Conservation (phyloP, 176 grass and related monocot genomes). For the Puccinellia tenuiflora region DNA sequence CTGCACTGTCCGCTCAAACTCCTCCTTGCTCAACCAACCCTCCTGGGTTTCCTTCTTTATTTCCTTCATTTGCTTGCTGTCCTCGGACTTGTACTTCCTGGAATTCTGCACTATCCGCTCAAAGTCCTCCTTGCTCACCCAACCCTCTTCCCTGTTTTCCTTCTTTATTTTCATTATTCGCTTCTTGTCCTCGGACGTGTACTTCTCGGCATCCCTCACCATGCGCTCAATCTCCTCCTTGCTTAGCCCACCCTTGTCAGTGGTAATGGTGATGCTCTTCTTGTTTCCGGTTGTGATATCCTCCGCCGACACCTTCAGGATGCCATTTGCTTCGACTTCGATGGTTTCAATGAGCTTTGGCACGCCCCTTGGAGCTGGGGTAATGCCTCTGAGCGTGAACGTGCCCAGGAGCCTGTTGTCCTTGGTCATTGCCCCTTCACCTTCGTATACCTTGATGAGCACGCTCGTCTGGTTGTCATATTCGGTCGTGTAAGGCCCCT, state of each 20-base stretch:
- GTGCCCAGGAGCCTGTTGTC: conserved; percentile 46
- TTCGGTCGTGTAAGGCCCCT: conserved; percentile 14
- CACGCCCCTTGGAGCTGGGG: conserved; percentile 9
- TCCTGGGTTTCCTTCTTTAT: not conserved
- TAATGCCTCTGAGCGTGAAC: conserved; percentile 38
- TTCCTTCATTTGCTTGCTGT: conserved; percentile 8
- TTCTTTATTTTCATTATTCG: not conserved
- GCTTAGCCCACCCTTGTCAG: conserved; percentile 30
- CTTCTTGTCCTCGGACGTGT: conserved; percentile 30
- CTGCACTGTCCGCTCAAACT: conserved; percentile 40
- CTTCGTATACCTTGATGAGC: conserved; percentile 36
- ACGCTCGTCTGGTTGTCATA: conserved; percentile 22
- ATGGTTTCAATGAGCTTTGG: conserved; percentile 25
- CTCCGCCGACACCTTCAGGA: conserved; percentile 29
- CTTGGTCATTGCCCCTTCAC: conserved; percentile 29
- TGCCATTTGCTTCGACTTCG: conserved; percentile 29
- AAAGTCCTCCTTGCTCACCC: conserved; percentile 43
- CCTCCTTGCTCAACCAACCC: conserved; percentile 32
- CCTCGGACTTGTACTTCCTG: conserved; percentile 29
- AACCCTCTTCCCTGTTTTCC: conserved; percentile 11
- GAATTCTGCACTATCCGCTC: conserved; percentile 24
- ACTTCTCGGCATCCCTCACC: conserved; percentile 28
- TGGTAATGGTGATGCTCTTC: conserved; percentile 47
- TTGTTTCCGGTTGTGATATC: conserved; percentile 20
- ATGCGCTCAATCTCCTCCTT: conserved; percentile 45